Conservation (phyloP, 1,284 basidiomycete species). For the Pseudozyma sp. region DNA sequence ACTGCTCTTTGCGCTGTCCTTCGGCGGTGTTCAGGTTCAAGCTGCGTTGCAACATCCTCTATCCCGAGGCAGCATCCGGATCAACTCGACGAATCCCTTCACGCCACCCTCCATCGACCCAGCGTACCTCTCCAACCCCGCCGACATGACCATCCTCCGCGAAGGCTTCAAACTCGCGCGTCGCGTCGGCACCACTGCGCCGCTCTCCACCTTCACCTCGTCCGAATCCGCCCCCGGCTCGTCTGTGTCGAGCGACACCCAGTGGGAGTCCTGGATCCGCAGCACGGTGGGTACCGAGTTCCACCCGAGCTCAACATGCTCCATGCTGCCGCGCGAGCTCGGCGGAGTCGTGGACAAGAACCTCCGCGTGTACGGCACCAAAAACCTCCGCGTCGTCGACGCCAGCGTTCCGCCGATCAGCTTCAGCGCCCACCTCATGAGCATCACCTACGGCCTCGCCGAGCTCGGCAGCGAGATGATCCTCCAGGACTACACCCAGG, state of each 20-base stretch:
- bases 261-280: conserved; percentile 73
- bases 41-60: conserved; percentile 78
- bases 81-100: conserved; percentile 74
- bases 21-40: conserved; percentile 71
- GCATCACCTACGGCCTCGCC: conserved; percentile 75
- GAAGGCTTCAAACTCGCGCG: conserved; percentile 75
- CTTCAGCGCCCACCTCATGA: conserved; percentile 71
- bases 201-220: conserved; percentile 32
- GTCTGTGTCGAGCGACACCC: conserved; percentile 69
- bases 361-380: conserved; percentile 57
- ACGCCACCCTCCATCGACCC: conserved; percentile 76
- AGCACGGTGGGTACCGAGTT: conserved; percentile 69
- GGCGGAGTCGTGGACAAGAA: conserved; percentile 63
- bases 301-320: conserved; percentile 71
- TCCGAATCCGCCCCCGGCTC: conserved; percentile 41
- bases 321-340: conserved; percentile 54
- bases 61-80: conserved; percentile 71
- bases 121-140: conserved; percentile 71
- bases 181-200: conserved; percentile 67
- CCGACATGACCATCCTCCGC: conserved; percentile 74
- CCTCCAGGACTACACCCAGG: conserved; percentile 8
- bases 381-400: conserved; percentile 57
- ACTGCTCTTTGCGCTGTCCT: conserved; percentile 52
- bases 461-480: conserved; percentile 60
- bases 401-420: conserved; percentile 66